Evolutionary conservation across 2,329 filamentous ascomycete species (phyloP), one percentile per base, ranked within the genome.

Genomic region (Cladosporium sp.): DNA sequence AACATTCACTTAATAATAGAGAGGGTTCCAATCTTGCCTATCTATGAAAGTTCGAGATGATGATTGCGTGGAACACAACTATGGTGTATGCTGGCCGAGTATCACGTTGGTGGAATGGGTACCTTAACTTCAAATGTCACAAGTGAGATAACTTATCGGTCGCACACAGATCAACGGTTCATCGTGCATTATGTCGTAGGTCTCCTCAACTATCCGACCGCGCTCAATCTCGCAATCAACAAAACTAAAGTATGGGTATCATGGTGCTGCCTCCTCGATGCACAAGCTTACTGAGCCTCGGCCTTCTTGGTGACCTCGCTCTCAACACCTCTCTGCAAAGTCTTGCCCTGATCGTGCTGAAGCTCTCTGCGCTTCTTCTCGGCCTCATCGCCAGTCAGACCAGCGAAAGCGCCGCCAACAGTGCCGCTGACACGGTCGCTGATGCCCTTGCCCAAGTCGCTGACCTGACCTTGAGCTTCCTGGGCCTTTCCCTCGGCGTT

Each of bases 291-390:
- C 24, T 36, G 12, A 38, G 54, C 52, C 38, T 59, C 55, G n/a
- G 68, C 86, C 83, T 91, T 83, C 86, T 92, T 93, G 79, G 90
- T 81, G 65, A 96, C 84, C 75, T 96, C 92, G 44, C 85, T 81
- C 85, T 97, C 93, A 1, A 90, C 93, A 59, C 92, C 91, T 24
- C 92, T 86, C 85, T 96, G 91, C 75, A 87, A 84, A 24, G 90
- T 91, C 88, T 95, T 97, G 70, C 93, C 93, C 70, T 87, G 80
- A 73, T 95, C 92, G 75, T 95, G 92, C 79, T 90, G 82, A 71
- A 84, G 77, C 77, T 91, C 83, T 75, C 88, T 90, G 76, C 87
- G 86, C 58, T 82, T 78, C 82, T 93, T 84, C 67, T 87, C 87
- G 32, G 82, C 78, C 58, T 83, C 81, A 76, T 96, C 88, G 21